Evolutionary conservation across 2,329 filamentous ascomycete species (phyloP).

Genomic region (Escovopsis sp.): DNA sequence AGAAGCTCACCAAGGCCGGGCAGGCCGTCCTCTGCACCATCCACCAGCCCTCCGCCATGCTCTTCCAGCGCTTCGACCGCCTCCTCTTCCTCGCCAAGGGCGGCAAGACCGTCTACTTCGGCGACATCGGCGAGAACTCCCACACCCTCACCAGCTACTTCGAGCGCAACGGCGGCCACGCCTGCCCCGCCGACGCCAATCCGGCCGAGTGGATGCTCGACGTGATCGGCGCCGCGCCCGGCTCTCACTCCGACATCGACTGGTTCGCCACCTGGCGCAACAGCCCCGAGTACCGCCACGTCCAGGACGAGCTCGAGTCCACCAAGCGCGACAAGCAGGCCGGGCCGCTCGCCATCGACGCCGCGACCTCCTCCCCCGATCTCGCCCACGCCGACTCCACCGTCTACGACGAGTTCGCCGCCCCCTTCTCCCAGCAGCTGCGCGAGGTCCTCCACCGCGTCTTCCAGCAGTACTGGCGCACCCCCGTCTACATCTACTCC

Average conservation of each 20-base stretch:
- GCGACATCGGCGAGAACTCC: constrained; percentile 59
- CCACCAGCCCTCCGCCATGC: constrained; percentile 88
- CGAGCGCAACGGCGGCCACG: constrained; percentile 50
- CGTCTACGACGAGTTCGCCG: constrained; percentile 63
- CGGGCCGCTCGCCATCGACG: constrained; percentile 5
- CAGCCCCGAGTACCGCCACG: constrained; percentile 37
- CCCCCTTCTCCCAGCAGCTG: constrained; percentile 54
- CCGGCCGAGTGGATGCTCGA: constrained; percentile 70
- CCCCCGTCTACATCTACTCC: constrained; percentile 75
- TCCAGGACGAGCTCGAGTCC: constrained; percentile 41
- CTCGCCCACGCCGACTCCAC: constrained; percentile 20
- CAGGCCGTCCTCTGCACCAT: constrained; percentile 95
- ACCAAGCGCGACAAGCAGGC: constrained; percentile 35
- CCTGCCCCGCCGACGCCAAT: constrained; percentile 55
- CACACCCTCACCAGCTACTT: constrained; percentile 58
- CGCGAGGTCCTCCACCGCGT: constrained; percentile 54
- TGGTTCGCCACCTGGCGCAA: constrained; percentile 49
- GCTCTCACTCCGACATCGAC: constrained; percentile 45
- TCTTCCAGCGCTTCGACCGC: constrained; percentile 82
- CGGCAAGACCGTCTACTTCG: constrained; percentile 69
- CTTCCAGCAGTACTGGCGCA: constrained; percentile 87
- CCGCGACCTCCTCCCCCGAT: constrained; percentile 1
- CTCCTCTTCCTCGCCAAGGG: constrained; percentile 64
- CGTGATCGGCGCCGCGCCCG: constrained; percentile 47
- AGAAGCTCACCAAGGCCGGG: constrained; percentile 77